These are phyloP conservation scores for Penicillium canescens DNA, from an alignment of 495 filamentous ascomycete species.

Conservation along the genomic window DNA sequence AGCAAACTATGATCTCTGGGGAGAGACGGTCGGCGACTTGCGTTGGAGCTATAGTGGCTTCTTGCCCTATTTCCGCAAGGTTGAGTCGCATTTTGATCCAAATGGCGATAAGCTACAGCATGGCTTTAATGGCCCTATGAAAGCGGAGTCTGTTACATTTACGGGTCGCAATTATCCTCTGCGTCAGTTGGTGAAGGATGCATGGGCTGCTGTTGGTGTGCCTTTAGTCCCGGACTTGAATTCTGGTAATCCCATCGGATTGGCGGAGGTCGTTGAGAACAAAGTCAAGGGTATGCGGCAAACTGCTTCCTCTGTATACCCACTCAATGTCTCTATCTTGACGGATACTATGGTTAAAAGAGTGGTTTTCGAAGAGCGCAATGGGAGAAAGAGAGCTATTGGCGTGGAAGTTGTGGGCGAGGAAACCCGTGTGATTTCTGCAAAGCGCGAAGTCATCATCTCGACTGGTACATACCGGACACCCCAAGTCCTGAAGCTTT, in stretches of 20 bases:
- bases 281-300: constrained; percentile 35
- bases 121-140: constrained; percentile 28
- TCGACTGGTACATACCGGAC: constrained; percentile 29
- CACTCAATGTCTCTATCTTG: constrained; percentile 26
- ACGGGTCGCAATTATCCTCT: constrained; percentile 28
- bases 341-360: constrained; percentile 27
- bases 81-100: too few species aligned
- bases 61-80: constrained; percentile 22
- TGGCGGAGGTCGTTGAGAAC: constrained; percentile 33
- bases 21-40: constrained; percentile 24
- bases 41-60: constrained; percentile 36
- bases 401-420: constrained; percentile 21
- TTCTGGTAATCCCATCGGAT: constrained; percentile 27
- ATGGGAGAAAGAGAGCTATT: constrained; percentile 17
- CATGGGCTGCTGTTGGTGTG: constrained; percentile 30
- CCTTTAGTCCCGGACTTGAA: constrained; percentile 25
- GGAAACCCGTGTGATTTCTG: constrained; percentile 22
- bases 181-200: constrained; percentile 28
- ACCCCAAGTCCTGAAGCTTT: constrained; percentile 39
- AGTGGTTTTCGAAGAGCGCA: constrained; percentile 22
- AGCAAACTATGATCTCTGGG: constrained; percentile 42
- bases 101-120: constrained; percentile 9
- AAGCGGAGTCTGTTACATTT: constrained; percentile 9
- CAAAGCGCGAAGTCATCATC: constrained; percentile 32
- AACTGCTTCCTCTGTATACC: constrained; percentile 30